Base-by-base conservation (phyloP, 371 early-diverging fungal species). In the Rhizopus sp. region DNA sequence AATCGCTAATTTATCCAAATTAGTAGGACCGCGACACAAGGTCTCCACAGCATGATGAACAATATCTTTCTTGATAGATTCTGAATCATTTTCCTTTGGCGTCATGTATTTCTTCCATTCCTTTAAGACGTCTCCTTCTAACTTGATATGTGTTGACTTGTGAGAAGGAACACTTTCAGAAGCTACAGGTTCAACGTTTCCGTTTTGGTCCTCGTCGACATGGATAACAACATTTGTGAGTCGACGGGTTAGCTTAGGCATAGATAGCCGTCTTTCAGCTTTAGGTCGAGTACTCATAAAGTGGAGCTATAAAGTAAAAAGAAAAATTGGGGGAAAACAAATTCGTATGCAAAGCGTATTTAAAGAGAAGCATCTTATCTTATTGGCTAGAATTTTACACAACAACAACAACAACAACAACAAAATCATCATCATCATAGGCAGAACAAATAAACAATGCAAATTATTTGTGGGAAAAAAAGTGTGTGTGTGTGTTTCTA, bases 1-100 rank as follows among this genome's bases (percentile, higher is more conserved):
- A 17, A 90, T 89, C 50, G 89, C 86, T 53, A 90, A 81, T 50
- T 88, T 80, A 62, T 94, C 92, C 79, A 94, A 80, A 69, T 90
- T 91, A 61, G 81, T 85, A 3, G 89, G 85, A 50, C 83, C 86
- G 59, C 92, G 85, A 66, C 92, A 88, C 54, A 94, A 71, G 3
- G 93, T 93, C 32, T 88, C 87, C 4, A 89, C 83, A 35, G 88
- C 83, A 64, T 93, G 93, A 60, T 82, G 80, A 37, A 91, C 83
- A 64, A 95, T 90, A 32, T 62, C 57, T 17, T 47, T 50, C 38
- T 66, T 55, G 42, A 66, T 38, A 4, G 59, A 42, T 13, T 54
- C 62, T 3, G 50, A 8, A 37, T 62, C 58, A 7, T 62, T 58
- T 9, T 54, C 31, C 8, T 60, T 57, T 34, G 60, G 60, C 8